phyloP scores from a whole-genome alignment of 768 basidiomycete genomes.

The Lactarius psammicola region DNA sequence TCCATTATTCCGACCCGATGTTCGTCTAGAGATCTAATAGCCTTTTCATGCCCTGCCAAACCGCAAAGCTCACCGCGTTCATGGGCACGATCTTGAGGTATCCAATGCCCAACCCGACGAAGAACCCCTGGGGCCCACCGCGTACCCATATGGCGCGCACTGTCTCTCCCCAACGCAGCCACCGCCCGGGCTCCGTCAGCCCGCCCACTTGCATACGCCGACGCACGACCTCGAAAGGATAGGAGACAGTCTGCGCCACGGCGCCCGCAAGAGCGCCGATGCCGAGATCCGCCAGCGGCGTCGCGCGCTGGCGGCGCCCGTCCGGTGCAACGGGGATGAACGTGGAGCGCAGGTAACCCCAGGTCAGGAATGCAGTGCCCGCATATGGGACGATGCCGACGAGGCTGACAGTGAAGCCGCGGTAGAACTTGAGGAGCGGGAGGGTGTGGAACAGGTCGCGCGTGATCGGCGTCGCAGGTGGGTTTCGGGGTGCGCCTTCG shows the following conservation, averaged over 20 bases:
- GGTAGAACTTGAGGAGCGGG: conserved; percentile 88
- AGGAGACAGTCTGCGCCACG: conserved; percentile 84
- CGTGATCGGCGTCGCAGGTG: conserved; percentile 30
- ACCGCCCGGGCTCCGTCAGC: conserved; percentile 68
- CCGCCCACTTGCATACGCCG: conserved; percentile 96
- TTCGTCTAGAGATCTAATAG: conserved; percentile 38
- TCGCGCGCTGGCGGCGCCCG: conserved; percentile 31
- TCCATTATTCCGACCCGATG: background rate
- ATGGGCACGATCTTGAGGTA: conserved; percentile 95
- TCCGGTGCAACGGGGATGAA: conserved; percentile 49
- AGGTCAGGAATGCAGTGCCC: conserved; percentile 90
- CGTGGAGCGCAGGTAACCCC: conserved; percentile 70
- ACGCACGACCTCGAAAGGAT: conserved; percentile 92
- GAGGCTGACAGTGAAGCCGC: conserved; percentile 93
- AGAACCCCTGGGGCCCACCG: conserved; percentile 86
- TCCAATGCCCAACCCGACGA: conserved; percentile 86
- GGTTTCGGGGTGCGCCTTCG: conserved; percentile 47
- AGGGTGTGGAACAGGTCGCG: conserved; percentile 52
- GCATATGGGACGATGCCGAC: conserved; percentile 94
- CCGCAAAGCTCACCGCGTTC: conserved; percentile 88
- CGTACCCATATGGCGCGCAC: conserved; percentile 59
- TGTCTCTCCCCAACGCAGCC: conserved; percentile 80
- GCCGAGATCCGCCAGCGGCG: conserved; percentile 62
- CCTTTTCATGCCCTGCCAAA: conserved; percentile 83
- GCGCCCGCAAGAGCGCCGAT: conserved; percentile 87